Percentiles rank a stretch among this genome's conserved stretches.
phyloP scores from a whole-genome alignment of 2,329 filamentous ascomycete species.

The Neopestalotiopsis clavispora region DNA sequence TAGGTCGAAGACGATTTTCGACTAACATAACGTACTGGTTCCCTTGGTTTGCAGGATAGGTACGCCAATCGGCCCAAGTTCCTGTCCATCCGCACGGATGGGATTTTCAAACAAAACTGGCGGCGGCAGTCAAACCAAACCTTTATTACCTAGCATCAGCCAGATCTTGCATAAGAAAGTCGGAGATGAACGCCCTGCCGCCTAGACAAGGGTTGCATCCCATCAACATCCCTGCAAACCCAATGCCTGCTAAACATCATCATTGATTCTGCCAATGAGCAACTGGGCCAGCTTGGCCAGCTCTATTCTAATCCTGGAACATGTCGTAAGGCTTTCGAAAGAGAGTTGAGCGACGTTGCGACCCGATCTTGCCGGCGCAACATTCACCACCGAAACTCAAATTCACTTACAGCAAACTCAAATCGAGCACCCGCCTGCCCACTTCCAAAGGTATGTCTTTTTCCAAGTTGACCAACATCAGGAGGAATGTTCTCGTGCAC shows the following conservation, averaged over 20 bases:
- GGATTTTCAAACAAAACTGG: neutral
- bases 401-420: neutral
- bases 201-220: slow-evolving; percentile 18
- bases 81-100: neutral
- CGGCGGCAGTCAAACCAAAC: neutral
- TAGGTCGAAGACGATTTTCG: too few species aligned
- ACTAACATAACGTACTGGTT: too few species aligned
- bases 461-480: neutral
- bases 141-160: neutral
- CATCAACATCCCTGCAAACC: slow-evolving; percentile 5
- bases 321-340: neutral
- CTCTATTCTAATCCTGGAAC: neutral
- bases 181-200: slow-evolving; percentile 29
- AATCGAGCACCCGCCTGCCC: neutral
- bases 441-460: neutral
- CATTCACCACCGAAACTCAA: slow-evolving; percentile 4
- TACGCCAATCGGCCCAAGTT: too few species aligned
- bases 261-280: neutral
- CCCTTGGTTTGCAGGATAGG: too few species aligned
- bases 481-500: neutral
- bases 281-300: neutral
- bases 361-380: slow-evolving; percentile 6
- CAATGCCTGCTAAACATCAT: neutral
- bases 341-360: slow-evolving; percentile 5
- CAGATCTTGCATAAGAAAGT: slow-evolving; percentile 27